Evolutionary conservation across 2,329 filamentous ascomycete species (phyloP).

Genomic region (Fusarium penzigii): DNA sequence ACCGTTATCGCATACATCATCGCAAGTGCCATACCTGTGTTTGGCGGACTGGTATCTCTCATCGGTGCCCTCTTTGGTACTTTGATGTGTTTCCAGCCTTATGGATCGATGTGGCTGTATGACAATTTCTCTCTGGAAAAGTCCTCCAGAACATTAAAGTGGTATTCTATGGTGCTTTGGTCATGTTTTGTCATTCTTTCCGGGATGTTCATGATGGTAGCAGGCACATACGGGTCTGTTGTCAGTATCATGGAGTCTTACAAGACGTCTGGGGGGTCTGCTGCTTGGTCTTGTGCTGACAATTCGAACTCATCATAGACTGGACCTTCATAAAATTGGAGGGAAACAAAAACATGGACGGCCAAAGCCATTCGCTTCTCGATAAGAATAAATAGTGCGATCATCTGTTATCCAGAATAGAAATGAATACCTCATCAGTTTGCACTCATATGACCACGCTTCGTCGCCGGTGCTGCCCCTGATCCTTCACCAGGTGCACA

Average conservation of each 20-base stretch:
- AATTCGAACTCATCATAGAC: not conserved
- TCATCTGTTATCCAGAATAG: no score
- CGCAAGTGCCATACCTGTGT: constrained; percentile 18
- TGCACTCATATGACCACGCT: no score
- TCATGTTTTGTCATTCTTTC: not conserved
- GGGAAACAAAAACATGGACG: no score
- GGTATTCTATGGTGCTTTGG: not conserved
- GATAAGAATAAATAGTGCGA: no score
- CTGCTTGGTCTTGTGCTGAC: not conserved
- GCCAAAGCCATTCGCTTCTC: no score
- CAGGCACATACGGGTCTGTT: not conserved
- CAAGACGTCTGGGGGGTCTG: not conserved
- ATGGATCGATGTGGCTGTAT: constrained; percentile 19
- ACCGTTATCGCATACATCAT: constrained; percentile 18
- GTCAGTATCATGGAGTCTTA: not conserved
- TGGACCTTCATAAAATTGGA: not conserved
- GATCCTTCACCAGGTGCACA: no score
- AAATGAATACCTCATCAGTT: no score
- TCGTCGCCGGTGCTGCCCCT: no score
- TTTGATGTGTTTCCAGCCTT: constrained; percentile 21
- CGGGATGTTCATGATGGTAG: not conserved
- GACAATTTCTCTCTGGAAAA: constrained; percentile 8
- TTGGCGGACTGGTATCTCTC: constrained; percentile 17
- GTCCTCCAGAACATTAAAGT: not conserved
- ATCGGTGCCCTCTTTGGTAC: constrained; percentile 19